phyloP scores from a whole-genome alignment of 23 red algal genomes.

The Cyanidium caldarium region DNA sequence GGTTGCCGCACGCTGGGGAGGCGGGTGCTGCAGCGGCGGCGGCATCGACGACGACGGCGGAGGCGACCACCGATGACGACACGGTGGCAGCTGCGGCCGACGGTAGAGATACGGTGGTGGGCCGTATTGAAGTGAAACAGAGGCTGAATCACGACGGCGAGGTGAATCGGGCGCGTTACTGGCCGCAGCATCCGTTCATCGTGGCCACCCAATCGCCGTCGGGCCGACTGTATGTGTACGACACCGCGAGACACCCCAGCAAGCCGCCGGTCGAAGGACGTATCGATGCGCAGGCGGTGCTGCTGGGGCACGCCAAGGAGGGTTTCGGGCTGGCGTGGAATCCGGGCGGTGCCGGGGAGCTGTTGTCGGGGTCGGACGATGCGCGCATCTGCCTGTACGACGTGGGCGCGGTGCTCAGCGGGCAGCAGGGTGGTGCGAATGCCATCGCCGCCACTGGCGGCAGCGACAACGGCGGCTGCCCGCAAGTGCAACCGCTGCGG shows the following conservation, averaged over 20 bases:
- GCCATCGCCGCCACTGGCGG: background rate
- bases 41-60: background rate
- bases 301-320: conserved; percentile 76
- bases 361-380: conserved; percentile 64
- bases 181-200: conserved; percentile 88
- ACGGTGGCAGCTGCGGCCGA: no score
- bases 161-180: conserved; percentile 95
- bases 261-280: conserved; percentile 65
- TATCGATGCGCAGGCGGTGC: conserved; percentile 47
- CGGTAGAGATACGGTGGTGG: background rate
- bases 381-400: conserved; percentile 50
- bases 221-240: conserved; percentile 63
- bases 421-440: conserved; percentile 5
- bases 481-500: conserved; percentile 16
- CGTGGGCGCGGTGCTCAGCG: conserved; percentile 20
- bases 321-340: conserved; percentile 74
- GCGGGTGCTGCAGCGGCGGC: background rate
- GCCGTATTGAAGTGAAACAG: conserved; percentile 68
- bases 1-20: conserved; percentile 43
- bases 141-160: conserved; percentile 98
- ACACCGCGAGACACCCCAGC: conserved; percentile 59
- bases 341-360: conserved; percentile 20
- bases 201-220: conserved; percentile 63
- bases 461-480: background rate
- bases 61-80: background rate